Base-by-base conservation (phyloP, 2,329 filamentous ascomycete genomes). In the Gremmenia infestans region DNA sequence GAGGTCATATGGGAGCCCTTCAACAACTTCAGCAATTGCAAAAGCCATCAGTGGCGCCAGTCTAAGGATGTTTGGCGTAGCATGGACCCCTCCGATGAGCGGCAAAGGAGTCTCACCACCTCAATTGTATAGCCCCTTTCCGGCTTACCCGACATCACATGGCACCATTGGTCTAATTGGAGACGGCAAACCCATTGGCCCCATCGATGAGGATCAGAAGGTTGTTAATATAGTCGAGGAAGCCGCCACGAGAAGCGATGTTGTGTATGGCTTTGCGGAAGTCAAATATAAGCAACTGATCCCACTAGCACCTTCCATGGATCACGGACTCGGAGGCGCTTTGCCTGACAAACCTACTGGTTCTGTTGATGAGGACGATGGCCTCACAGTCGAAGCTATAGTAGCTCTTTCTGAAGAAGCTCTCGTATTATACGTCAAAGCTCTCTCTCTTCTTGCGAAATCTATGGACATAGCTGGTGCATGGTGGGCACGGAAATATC, bases 241-340 rank as follows among this genome's bases (percentile, higher is more conserved):
- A 65, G 87, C 90, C 61, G 94, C 94, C 1, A 94, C 91, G 35
- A 82, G 92, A 40, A 97, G 92, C 68, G 92, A 99, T 71, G 94
- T 97, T 47, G 92, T 99, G 2, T 99, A 92, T 70, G 92, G 93
- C 3, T 97, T 99, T 72, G 94, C 94, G 5, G 93, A 99, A 73
- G 93, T 99, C 68, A 99, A 99, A 73, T 97, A 95, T 73, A 94
- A 95, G 72, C 94, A 99, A 72, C 81, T 99, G n/a, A 83, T 97
- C 50, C 94, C 94, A 3, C 76, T 94, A 46, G 85, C 90, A 1
- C 94, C 93, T 1, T 93, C 89, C 0, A 82, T 81, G 62, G 85
- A 89, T 49, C 84, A 88, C 63, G 85, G 83, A 5, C 78, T 91
- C 4, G 86, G 87, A 6, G 84, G 86, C 14, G 72, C 81, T n/a